phyloP scores from a whole-genome alignment of 768 basidiomycete genomes.

The Calocybe indica region DNA sequence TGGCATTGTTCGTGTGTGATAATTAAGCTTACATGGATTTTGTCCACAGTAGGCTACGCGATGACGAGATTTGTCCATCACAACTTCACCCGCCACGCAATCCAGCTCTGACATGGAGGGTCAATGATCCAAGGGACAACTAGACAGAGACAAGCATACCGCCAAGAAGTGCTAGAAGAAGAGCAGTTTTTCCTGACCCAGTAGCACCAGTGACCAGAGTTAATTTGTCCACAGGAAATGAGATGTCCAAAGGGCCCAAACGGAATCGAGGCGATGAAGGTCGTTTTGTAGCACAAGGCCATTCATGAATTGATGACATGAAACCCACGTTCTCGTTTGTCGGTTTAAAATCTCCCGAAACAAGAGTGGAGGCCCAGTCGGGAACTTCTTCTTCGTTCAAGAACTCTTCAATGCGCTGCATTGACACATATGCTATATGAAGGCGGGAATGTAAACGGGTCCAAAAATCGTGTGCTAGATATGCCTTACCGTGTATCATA shows the following conservation, averaged over 20 bases:
- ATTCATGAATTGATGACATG: conserved; percentile 47
- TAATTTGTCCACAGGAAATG: conserved; percentile 52
- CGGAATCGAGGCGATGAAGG: conserved; percentile 35
- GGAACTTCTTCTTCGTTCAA: conserved; percentile 72
- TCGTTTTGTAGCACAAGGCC: conserved; percentile 35
- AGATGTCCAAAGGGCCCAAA: conserved; percentile 51
- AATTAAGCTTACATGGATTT: conserved; percentile 43
- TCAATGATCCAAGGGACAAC: conserved; percentile 1
- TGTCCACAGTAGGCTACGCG: conserved; percentile 67
- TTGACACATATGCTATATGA: conserved; percentile 61
- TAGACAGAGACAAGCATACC: conserved; percentile 31
- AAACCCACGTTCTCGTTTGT: conserved; percentile 41
- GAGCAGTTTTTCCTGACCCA: conserved; percentile 64
- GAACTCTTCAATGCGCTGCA: conserved; percentile 75
- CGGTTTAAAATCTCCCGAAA: conserved; percentile 16
- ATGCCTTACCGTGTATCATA: conserved; percentile 46
- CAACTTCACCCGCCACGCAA: conserved; percentile 46
- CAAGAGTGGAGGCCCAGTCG: conserved; percentile 69
- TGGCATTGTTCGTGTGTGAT: neutral
- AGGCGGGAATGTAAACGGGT: conserved; percentile 1
- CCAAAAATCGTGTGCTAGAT: neutral
- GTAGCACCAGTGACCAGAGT: conserved; percentile 61
- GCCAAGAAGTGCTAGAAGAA: conserved; percentile 60
- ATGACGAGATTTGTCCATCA: conserved; percentile 49
- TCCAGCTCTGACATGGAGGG: conserved; percentile 43